Conservation (phyloP, 129 eudicot species). For the Oenanthe sinensis region DNA sequence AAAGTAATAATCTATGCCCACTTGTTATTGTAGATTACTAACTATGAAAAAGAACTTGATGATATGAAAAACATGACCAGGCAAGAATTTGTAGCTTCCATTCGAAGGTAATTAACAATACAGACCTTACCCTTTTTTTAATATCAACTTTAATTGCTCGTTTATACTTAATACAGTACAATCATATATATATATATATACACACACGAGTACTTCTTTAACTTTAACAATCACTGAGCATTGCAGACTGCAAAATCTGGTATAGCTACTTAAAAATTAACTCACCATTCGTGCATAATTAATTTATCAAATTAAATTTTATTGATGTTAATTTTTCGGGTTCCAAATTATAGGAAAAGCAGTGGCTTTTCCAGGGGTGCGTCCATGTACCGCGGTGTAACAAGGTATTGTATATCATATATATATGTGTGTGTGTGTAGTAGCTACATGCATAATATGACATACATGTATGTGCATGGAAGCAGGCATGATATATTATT, state of each 20-base stretch:
- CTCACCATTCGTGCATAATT: not conserved
- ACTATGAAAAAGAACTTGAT: slow-evolving; percentile 92
- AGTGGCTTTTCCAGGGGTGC: slow-evolving; percentile 99
- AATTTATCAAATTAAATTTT: not conserved
- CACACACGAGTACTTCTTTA: not conserved
- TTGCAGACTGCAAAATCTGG: not conserved
- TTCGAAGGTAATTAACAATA: slow-evolving; percentile 46
- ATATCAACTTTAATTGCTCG: no score
- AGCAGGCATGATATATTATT: not conserved
- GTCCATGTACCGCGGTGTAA: slow-evolving; percentile 96
- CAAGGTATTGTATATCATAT: slow-evolving; percentile 42
- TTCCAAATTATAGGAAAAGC: slow-evolving; percentile 52
- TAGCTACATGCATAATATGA: not conserved
- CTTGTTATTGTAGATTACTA: slow-evolving; percentile 46
- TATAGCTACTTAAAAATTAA: not conserved
- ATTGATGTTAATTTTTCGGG: not conserved
- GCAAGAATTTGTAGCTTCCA: slow-evolving; percentile 95
- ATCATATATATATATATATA: not conserved
- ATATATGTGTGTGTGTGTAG: not conserved
- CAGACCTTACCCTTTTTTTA: not conserved
- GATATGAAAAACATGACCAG: slow-evolving; percentile 99
- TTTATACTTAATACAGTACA: not conserved
- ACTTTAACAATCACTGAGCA: not conserved
- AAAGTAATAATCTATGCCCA: not conserved
- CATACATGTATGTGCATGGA: not conserved